Percentiles rank a stretch among this genome's conserved stretches.
Conservation (phyloP, 345 rosid species). For the Rhodomyrtus tomentosa region DNA sequence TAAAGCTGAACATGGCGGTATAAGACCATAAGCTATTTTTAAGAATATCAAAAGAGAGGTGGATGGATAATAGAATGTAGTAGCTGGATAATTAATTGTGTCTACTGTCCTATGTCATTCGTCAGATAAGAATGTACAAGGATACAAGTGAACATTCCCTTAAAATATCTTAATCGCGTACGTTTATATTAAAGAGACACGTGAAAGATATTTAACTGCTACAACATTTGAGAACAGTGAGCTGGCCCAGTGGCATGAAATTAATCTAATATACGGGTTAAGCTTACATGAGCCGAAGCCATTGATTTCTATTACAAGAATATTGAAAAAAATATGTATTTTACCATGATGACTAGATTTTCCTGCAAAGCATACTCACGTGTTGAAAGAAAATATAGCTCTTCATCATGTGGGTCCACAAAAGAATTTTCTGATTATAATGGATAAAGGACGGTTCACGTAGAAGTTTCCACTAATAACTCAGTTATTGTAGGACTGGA, state of each 20-base stretch:
- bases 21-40: background rate
- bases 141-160: background rate
- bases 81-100: background rate
- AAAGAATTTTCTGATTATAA: background rate
- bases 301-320: background rate
- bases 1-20: background rate
- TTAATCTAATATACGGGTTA: background rate
- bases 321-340: background rate
- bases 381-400: background rate
- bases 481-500: background rate
- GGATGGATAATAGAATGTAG: background rate
- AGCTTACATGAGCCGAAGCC: background rate
- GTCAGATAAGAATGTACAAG: background rate
- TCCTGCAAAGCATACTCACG: background rate
- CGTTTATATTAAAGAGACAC: background rate
- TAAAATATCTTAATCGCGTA: background rate
- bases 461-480: background rate
- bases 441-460: background rate
- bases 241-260: background rate
- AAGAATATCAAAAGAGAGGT: background rate
- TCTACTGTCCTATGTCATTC: background rate
- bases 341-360: background rate
- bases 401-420: background rate
- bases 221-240: background rate
- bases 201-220: background rate